These are phyloP conservation scores for Hericium erinaceus DNA, from an alignment of 768 basidiomycete species.

Conservation along the genomic window DNA sequence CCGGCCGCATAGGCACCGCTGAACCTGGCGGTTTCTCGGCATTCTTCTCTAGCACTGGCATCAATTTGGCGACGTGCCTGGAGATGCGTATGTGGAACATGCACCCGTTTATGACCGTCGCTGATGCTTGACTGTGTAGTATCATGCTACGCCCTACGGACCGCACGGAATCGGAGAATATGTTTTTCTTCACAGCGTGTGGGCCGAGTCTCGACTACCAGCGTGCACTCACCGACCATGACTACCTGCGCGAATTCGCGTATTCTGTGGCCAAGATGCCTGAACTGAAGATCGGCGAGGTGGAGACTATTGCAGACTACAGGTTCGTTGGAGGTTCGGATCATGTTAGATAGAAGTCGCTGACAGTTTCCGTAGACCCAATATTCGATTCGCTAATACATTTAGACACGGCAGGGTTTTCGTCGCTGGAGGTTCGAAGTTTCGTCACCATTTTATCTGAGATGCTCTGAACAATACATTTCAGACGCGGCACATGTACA, in stretches of 20 bases:
- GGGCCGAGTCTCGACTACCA: not conserved
- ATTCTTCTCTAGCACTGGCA: not conserved
- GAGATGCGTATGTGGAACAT: not conserved
- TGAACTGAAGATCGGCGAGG: slow-evolving; percentile 1
- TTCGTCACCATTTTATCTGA: slow-evolving; percentile 8
- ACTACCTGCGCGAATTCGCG: not conserved
- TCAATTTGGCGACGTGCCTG: not conserved
- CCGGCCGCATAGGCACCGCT: not conserved
- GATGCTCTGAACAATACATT: not conserved
- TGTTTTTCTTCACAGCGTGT: not conserved
- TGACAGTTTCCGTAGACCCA: slow-evolving; percentile 3
- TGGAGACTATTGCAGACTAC: not conserved
- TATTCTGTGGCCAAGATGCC: not conserved
- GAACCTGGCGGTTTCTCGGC: too few relatives aligned
- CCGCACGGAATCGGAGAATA: not conserved
- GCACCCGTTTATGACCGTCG: not conserved
- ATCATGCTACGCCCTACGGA: not conserved
- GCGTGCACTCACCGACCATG: not conserved
- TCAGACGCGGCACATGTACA: slow-evolving; percentile 6
- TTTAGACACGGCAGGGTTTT: slow-evolving; percentile 10
- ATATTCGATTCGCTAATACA: slow-evolving; percentile 12
- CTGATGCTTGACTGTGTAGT: not conserved
- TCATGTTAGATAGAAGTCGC: not conserved
- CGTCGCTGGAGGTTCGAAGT: slow-evolving; percentile 10
- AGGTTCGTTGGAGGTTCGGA: not conserved